Evolutionary conservation across 73 alveolate species (phyloP), one percentile per base, ranked within the genome.

Genomic region (Paramecium caudatum): DNA sequence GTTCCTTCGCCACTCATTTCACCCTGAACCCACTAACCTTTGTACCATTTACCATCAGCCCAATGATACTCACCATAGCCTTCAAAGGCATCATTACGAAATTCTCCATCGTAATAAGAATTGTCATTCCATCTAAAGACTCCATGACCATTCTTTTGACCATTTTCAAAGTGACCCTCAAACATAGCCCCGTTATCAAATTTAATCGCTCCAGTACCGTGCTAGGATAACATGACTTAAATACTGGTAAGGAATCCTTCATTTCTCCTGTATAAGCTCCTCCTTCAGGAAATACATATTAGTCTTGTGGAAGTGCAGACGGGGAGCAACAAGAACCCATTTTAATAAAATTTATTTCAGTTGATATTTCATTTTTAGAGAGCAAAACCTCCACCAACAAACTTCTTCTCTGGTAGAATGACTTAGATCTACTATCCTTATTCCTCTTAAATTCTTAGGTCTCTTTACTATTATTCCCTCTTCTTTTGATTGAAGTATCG

Each of bases 351-450:
- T 55, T 55, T 55, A 23, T 55, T 27, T 55, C 80, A 55, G 80
- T 55, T 10, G 80, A 55, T 55, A 55, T 23, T 55, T 74, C 88
- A 74, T 39, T 43, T 74, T 45, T 74, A 45, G 36, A 74, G 43
- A 41, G 88, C 88, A 91, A 93, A 96, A 9, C 99, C 99, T 25
- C 99, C 99, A 25, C 99, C 99, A 3, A 97, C 94, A 74, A 93
- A 96, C 65, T 97, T 91, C 82, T 94, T 93, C 46, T 92, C 97
- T 49, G 98, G 98, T 13, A 96, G 94, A 39, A 95, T 83, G 25
- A 82, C 85, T 90, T 93, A 91, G 21, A 95, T 95, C 41, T 88
- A 91, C 34, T 81, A 43, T 16, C 92, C 92, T 90, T 65, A 65
- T 65, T 93, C 70, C 85, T 84, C 90, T 82, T 96, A 33, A 91